phyloP scores from a whole-genome alignment of 139 green algal species.

The Closterium sp. region DNA sequence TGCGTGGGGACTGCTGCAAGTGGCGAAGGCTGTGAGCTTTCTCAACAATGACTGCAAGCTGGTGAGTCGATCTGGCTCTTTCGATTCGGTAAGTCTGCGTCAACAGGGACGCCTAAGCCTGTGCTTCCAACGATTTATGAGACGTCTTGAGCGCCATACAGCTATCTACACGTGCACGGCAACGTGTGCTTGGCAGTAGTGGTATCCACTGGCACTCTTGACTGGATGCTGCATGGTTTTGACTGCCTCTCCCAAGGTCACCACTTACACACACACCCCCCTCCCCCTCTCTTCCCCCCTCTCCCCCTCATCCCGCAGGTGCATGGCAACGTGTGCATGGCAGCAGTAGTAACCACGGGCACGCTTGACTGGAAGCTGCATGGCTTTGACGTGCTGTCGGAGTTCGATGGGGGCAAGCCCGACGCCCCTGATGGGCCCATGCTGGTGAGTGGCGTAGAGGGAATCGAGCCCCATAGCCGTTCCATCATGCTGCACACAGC shows the following conservation, averaged over 20 bases:
- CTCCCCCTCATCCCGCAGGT: conserved; percentile 60
- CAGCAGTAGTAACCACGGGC: conserved; percentile 82
- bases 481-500: no score
- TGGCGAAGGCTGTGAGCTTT: conserved; percentile 89
- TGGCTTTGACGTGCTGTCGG: conserved; percentile 81
- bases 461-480: no score
- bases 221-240: background rate
- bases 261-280: background rate
- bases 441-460: background rate
- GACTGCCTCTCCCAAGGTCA: background rate
- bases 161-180: no score
- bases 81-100: no score
- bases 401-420: conserved; percentile 35
- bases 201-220: no score
- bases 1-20: conserved; percentile 81
- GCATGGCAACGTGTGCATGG: conserved; percentile 86
- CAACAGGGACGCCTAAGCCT: no score
- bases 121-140: no score
- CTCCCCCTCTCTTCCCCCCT: background rate
- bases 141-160: no score
- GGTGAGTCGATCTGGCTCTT: conserved; percentile 52
- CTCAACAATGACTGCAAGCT: conserved; percentile 93
- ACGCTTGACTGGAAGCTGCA: conserved; percentile 92
- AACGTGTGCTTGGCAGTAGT: no score
- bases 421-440: conserved; percentile 30